Evolutionary conservation across 306 rosid species (phyloP).

Genomic region (Trifolium fragiferum): DNA sequence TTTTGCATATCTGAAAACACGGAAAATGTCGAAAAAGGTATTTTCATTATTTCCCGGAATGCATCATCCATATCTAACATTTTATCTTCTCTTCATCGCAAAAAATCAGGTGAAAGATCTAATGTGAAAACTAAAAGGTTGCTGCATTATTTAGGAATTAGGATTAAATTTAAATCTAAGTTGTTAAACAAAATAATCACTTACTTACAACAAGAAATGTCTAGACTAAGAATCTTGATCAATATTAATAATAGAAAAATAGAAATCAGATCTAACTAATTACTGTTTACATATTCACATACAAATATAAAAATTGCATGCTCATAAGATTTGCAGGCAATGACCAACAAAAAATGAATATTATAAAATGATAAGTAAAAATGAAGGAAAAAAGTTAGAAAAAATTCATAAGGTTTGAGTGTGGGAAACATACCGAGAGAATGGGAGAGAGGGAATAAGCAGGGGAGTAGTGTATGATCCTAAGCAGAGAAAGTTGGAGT

Average conservation of each 20-base stretch:
- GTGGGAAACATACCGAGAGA: neutral
- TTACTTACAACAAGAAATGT: neutral
- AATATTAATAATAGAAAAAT: neutral
- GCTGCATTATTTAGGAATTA: no score
- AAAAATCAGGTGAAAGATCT: neutral
- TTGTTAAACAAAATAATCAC: neutral
- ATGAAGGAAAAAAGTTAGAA: no score
- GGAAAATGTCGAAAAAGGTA: no score
- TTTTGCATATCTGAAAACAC: no score
- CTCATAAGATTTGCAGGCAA: neutral
- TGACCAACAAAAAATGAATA: no score
- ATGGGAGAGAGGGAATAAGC: neutral
- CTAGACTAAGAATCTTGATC: neutral
- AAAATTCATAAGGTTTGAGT: neutral
- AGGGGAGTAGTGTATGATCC: neutral
- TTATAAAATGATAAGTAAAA: no score
- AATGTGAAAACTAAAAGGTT: neutral
- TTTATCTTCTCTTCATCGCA: no score
- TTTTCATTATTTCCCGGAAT: no score
- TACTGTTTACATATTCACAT: neutral
- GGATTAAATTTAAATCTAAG: neutral
- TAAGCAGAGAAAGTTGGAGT: neutral
- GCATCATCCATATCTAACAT: no score
- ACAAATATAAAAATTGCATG: neutral
- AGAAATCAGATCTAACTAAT: slow-evolving; percentile 3